These are phyloP conservation scores for Rhododendron ferrugineum DNA, from an alignment of 148 eudicot species.

Conservation along the genomic window DNA sequence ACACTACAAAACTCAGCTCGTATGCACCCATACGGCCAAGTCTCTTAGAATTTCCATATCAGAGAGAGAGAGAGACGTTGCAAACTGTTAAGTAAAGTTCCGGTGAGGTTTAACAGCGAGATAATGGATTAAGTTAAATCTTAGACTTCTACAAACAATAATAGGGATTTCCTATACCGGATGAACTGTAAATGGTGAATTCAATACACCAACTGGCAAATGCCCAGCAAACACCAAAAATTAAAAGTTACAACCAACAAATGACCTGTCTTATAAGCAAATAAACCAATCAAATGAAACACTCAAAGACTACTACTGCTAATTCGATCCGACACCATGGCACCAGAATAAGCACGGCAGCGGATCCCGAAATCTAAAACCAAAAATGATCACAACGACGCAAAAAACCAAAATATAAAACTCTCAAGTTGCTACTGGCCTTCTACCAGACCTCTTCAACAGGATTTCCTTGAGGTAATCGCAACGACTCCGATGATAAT, in stretches of 20 bases:
- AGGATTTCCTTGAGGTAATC: slow-evolving; percentile 45
- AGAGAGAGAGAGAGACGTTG: neutral
- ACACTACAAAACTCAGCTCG: neutral
- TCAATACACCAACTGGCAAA: neutral
- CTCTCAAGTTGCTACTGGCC: slow-evolving; percentile 28
- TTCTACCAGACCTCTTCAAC: slow-evolving; percentile 32
- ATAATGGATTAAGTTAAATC: neutral
- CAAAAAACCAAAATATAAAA: neutral
- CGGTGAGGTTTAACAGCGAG: neutral
- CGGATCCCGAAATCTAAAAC: neutral
- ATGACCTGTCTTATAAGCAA: neutral
- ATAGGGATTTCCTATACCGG: neutral
- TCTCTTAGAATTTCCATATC: neutral
- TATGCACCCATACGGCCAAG: too few relatives aligned
- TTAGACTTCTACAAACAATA: neutral
- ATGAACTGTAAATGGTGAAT: neutral
- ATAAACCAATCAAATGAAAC: slow-evolving; percentile 6
- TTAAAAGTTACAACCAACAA: slow-evolving; percentile 2
- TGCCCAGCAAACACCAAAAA: neutral
- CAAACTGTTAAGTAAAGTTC: neutral
- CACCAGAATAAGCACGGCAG: neutral
- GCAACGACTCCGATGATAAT: slow-evolving; percentile 45
- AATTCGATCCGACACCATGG: neutral
- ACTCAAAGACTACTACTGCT: neutral
- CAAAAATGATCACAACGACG: neutral